Evolutionary conservation across 495 filamentous ascomycete genomes (phyloP).

Genomic region (Cryomyces minteri): DNA sequence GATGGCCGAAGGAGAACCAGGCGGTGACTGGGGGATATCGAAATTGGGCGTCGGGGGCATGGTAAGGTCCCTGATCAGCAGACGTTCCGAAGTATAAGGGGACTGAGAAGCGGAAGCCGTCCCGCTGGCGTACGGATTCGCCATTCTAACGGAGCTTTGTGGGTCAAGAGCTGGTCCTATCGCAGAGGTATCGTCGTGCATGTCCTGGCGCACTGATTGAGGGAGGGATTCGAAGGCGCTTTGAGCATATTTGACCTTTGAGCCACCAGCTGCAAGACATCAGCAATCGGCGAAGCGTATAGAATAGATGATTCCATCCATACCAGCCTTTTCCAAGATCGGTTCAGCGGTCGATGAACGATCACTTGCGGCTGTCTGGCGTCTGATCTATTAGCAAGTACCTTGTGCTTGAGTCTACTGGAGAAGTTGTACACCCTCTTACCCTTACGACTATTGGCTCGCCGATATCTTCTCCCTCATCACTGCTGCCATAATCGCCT

Average conservation of each 20-base stretch:
- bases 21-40: slow-evolving; percentile 71
- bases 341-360: too few species aligned
- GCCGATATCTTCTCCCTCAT: slow-evolving; percentile 31
- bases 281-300: neutral
- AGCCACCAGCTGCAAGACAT: neutral
- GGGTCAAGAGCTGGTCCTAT: slow-evolving; percentile 29
- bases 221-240: neutral
- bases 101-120: slow-evolving; percentile 31
- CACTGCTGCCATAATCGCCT: slow-evolving; percentile 59
- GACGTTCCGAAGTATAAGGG: slow-evolving; percentile 48
- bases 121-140: slow-evolving; percentile 6
- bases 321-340: too few species aligned
- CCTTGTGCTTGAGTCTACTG: too few species aligned
- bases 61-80: slow-evolving; percentile 59
- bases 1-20: slow-evolving; percentile 43
- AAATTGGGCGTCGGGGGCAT: slow-evolving; percentile 65
- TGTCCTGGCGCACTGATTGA: neutral
- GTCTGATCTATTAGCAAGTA: too few species aligned
- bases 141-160: slow-evolving; percentile 14
- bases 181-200: neutral
- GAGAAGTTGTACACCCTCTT: too few species aligned
- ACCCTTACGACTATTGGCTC: too few species aligned
- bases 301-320: too few species aligned
- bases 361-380: too few species aligned
- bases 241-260: neutral